A percentile compares a stretch with the other conserved stretches of the same genome.
These are phyloP conservation scores for Malania oleifera DNA, from an alignment of 164 flowering plant genomes.

Conservation along the genomic window DNA sequence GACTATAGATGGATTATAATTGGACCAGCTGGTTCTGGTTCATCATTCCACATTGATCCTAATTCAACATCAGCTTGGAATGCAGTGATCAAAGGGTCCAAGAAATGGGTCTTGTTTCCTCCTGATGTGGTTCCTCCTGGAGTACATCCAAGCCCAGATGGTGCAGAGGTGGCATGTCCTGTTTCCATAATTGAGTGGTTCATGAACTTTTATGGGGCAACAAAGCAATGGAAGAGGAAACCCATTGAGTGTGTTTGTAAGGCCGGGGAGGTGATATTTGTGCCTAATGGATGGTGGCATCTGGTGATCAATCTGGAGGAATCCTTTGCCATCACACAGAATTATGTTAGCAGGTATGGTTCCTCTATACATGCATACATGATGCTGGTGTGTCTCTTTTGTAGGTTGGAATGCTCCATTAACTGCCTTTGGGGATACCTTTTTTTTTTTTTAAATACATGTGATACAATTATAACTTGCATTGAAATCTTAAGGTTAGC, in stretches of 20 bases:
- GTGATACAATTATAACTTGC: too few species aligned
- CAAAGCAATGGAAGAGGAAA: constrained; percentile 67
- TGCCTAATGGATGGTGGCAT: constrained; percentile 99
- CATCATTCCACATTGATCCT: constrained; percentile 91
- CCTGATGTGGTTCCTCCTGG: constrained; percentile 96
- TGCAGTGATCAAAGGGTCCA: constrained; percentile 87
- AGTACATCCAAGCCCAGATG: constrained; percentile 96
- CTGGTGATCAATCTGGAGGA: constrained; percentile 96
- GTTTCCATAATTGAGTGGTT: constrained; percentile 97
- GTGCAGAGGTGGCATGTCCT: constrained; percentile 96
- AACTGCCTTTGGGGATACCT: too few species aligned
- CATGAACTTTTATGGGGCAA: constrained; percentile 86
- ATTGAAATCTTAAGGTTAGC: too few species aligned
- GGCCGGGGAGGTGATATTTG: constrained; percentile 92
- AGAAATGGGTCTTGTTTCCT: constrained; percentile 95
- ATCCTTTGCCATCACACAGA: constrained; percentile 94
- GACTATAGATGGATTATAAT: constrained; percentile 93
- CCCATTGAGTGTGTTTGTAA: constrained; percentile 92
- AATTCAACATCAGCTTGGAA: constrained; percentile 99
- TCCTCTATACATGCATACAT: neutral
- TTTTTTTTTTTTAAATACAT: too few species aligned
- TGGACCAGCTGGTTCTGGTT: constrained; percentile 89
- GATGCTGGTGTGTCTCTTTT: too few species aligned
- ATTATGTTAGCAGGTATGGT: constrained; percentile 85
- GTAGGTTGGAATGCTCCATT: too few species aligned